Conservation (phyloP, 306 rosid genomes). For the Albizia julibrissin region DNA sequence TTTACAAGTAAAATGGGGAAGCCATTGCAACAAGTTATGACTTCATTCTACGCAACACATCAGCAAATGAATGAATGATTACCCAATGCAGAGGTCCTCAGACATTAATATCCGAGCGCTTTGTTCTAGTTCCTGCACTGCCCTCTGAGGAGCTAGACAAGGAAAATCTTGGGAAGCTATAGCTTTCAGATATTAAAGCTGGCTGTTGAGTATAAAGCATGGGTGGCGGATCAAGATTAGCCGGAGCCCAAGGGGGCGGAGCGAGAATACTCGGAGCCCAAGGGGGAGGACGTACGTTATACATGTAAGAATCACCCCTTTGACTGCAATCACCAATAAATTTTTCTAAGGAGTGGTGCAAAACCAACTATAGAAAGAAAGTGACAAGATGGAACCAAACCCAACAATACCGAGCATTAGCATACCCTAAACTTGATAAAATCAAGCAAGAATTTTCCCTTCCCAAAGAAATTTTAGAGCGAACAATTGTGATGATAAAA, state of each 20-base stretch:
- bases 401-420: constrained; percentile 5
- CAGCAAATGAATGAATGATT: neutral
- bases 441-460: constrained; percentile 29
- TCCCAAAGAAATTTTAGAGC: constrained; percentile 8
- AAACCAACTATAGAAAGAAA: neutral
- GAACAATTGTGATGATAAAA: neutral
- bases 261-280: constrained; percentile 65
- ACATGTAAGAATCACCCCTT: constrained; percentile 50
- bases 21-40: neutral
- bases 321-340: constrained; percentile 34
- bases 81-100: constrained; percentile 21
- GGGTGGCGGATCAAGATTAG: constrained; percentile 67
- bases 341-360: neutral
- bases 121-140: constrained; percentile 47
- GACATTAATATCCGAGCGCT: constrained; percentile 65
- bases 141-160: constrained; percentile 46
- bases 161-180: constrained; percentile 56
- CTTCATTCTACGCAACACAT: neutral
- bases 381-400: neutral
- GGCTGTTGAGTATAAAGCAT: constrained; percentile 73
- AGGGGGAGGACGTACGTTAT: constrained; percentile 59
- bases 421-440: constrained; percentile 4
- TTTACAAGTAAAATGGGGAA: neutral
- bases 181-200: constrained; percentile 57
- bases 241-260: constrained; percentile 68